phyloP scores from a whole-genome alignment of 148 eudicot species.

The Silene uniflora region DNA sequence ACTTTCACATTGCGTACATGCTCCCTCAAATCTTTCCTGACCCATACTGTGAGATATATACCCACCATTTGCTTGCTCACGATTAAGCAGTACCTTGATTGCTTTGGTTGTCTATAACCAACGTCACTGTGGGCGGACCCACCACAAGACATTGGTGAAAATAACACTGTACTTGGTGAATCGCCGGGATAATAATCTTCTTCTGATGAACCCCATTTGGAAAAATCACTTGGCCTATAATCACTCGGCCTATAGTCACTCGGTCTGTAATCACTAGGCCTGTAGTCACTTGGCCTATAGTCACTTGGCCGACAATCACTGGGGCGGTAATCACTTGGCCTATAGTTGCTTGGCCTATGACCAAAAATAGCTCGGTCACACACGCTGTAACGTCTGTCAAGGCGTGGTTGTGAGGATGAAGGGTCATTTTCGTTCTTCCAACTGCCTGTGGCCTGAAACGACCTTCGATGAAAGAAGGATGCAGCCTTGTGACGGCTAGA shows the following conservation, averaged over 20 bases:
- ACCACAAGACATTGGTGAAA: constrained; percentile 55
- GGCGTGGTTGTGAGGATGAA: constrained; percentile 65
- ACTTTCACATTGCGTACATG: constrained; percentile 80
- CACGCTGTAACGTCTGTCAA: constrained; percentile 83
- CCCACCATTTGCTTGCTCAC: constrained; percentile 98
- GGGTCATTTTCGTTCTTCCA: constrained; percentile 60
- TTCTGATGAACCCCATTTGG: constrained; percentile 86
- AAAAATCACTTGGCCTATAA: constrained; percentile 66
- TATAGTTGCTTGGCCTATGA: constrained; percentile 44
- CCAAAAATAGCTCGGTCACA: constrained; percentile 83
- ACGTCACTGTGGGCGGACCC: constrained; percentile 49
- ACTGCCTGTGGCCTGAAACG: constrained; percentile 69
- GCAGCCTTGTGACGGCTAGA: constrained; percentile 52
- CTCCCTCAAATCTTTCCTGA: constrained; percentile 72
- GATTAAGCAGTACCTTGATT: constrained; percentile 67
- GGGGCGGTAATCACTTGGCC: constrained; percentile 48
- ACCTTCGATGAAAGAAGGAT: constrained; percentile 65
- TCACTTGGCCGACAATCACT: constrained; percentile 43
- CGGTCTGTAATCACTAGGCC: constrained; percentile 63
- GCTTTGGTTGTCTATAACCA: constrained; percentile 37
- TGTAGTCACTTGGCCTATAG: constrained; percentile 36
- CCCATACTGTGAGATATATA: constrained; percentile 82
- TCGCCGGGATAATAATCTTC: constrained; percentile 73
- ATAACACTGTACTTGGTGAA: constrained; percentile 72
- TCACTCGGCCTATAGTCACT: constrained; percentile 52